Evolutionary conservation across 2,329 filamentous ascomycete species (phyloP).

Genomic region (Fusarium decemcellulare): DNA sequence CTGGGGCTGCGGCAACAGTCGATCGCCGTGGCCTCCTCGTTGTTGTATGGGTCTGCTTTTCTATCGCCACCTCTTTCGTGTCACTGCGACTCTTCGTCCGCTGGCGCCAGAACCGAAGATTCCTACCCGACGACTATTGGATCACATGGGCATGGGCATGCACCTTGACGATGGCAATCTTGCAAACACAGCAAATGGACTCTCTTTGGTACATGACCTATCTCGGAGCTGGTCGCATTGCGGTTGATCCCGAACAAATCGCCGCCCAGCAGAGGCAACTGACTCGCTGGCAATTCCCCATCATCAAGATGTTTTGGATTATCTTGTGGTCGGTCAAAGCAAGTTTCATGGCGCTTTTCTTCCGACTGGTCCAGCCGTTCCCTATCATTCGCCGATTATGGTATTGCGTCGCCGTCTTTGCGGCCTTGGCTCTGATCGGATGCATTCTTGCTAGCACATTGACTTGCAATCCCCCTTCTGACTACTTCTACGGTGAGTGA

Average conservation of each 20-base stretch:
- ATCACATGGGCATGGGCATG: slow-evolving; percentile 27
- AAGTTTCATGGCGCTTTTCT: slow-evolving; percentile 26
- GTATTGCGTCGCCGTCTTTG: slow-evolving; percentile 21
- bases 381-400: slow-evolving; percentile 11
- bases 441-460: slow-evolving; percentile 23
- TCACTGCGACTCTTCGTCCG: slow-evolving; percentile 10
- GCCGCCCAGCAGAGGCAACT: neutral
- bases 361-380: slow-evolving; percentile 22
- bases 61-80: slow-evolving; percentile 16
- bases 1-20: slow-evolving; percentile 15
- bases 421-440: neutral
- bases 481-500: slow-evolving; percentile 21
- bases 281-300: slow-evolving; percentile 25
- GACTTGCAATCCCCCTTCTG: slow-evolving; percentile 18
- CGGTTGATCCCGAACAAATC: neutral
- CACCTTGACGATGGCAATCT: slow-evolving; percentile 23
- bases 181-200: slow-evolving; percentile 32
- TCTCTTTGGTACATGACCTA: slow-evolving; percentile 28
- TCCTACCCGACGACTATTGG: slow-evolving; percentile 32
- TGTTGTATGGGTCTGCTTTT: slow-evolving; percentile 28
- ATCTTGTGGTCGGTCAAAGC: slow-evolving; percentile 33
- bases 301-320: slow-evolving; percentile 35
- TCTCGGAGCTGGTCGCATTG: slow-evolving; percentile 12
- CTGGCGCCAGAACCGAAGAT: slow-evolving; percentile 23
- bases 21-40: slow-evolving; percentile 6